Evolutionary conservation across 768 basidiomycete genomes (phyloP).

Genomic region (Pisolithus sp.): DNA sequence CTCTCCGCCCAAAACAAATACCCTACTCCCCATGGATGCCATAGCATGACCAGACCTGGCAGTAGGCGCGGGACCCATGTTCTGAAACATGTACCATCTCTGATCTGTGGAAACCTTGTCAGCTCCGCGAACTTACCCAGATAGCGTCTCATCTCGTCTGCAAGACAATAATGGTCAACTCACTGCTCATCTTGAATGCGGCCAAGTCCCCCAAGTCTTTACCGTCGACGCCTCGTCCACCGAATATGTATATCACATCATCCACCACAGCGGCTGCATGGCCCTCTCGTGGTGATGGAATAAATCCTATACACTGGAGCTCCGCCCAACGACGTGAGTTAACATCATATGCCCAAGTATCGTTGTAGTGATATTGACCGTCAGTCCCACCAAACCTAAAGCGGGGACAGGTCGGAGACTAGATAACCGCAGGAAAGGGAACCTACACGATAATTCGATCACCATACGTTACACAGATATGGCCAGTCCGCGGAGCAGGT

Average conservation of each 20-base stretch:
- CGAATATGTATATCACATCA: constrained; percentile 96
- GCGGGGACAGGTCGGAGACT: constrained; percentile 11
- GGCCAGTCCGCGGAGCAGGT: constrained; percentile 86
- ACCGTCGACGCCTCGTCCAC: constrained; percentile 94
- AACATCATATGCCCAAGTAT: constrained; percentile 93
- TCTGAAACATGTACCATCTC: constrained; percentile 99
- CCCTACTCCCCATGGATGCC: constrained; percentile 83
- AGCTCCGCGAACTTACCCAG: constrained; percentile 2
- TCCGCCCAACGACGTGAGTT: constrained; percentile 81
- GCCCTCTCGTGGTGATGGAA: constrained; percentile 91
- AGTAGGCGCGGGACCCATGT: constrained; percentile 94
- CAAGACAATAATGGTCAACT: constrained; percentile 28
- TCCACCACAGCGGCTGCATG: constrained; percentile 96
- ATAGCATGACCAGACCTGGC: constrained; percentile 97
- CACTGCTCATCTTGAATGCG: constrained; percentile 96
- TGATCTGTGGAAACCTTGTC: constrained; percentile 53
- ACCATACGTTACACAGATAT: constrained; percentile 76
- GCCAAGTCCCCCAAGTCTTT: constrained; percentile 92
- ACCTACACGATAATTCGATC: constrained; percentile 82
- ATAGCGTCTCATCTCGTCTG: not conserved
- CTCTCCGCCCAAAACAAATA: constrained; percentile 94
- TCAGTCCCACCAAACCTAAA: constrained; percentile 94
- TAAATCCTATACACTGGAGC: constrained; percentile 92
- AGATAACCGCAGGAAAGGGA: constrained; percentile 9
- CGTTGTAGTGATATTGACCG: constrained; percentile 98